Percentiles rank a stretch among this genome's conserved stretches.
Conservation (phyloP, 306 rosid species). For the Casuarina equisetifolia region DNA sequence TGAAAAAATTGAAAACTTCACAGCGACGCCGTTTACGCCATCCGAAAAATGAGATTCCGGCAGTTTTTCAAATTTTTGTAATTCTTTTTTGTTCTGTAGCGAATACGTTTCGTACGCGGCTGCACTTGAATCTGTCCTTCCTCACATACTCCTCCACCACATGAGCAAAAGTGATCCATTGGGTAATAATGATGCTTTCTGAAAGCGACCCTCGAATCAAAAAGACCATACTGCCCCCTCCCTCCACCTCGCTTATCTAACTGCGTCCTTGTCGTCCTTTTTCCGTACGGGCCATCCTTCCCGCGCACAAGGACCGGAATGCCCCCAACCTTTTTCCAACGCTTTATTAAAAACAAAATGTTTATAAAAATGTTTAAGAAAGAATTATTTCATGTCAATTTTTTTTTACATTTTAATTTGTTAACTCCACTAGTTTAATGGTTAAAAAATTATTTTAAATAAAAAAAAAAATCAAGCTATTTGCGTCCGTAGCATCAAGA, state of each 20-base stretch:
- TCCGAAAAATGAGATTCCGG: not conserved
- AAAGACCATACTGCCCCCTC: conserved; percentile 47
- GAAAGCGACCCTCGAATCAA: not conserved
- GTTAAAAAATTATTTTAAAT: too few relatives aligned
- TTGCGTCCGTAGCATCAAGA: too few relatives aligned
- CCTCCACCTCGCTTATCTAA: not conserved
- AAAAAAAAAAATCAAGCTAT: too few relatives aligned
- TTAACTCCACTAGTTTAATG: too few relatives aligned
- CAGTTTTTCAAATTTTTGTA: not conserved
- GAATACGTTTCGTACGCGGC: conserved; percentile 57
- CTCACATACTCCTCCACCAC: conserved; percentile 93
- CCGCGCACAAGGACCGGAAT: not conserved
- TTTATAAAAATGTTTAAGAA: not conserved
- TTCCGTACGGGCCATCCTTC: conserved; percentile 42
- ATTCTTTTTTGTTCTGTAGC: conserved; percentile 13
- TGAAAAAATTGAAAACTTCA: too few relatives aligned
- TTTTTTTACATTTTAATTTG: too few relatives aligned
- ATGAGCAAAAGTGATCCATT: conserved; percentile 31
- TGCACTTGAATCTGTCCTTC: conserved; percentile 94
- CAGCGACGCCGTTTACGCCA: too few relatives aligned
- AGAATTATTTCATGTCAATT: too few relatives aligned
- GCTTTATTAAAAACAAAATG: not conserved
- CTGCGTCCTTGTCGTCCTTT: conserved; percentile 63
- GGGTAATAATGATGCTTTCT: not conserved
- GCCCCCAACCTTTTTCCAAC: conserved; percentile 9